These are phyloP conservation scores for Protea cynaroides DNA, from an alignment of 164 flowering plant genomes.

Conservation along the genomic window DNA sequence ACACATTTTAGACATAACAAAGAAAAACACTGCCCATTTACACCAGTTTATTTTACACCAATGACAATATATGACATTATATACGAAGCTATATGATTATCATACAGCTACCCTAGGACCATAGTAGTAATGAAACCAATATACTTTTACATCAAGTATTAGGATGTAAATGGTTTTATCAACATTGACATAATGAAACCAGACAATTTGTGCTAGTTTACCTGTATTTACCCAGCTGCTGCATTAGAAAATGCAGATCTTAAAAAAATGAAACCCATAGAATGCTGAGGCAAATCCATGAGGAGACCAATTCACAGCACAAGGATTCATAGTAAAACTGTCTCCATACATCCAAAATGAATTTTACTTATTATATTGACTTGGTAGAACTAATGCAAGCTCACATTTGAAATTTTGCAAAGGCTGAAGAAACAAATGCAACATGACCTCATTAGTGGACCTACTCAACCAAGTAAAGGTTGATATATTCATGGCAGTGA, in stretches of 20 bases:
- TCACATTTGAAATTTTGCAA: not conserved
- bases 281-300: no score
- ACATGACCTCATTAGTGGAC: not conserved
- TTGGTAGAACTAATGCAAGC: not conserved
- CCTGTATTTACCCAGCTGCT: no score
- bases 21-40: slow-evolving; percentile 1
- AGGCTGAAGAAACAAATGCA: no score
- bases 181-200: not conserved
- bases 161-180: not conserved
- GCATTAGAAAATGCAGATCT: no score
- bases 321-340: not conserved
- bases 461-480: not conserved
- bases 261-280: no score
- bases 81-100: not conserved
- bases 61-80: no score
- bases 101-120: not conserved
- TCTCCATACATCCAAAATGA: not conserved
- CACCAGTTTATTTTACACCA: no score
- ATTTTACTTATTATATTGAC: not conserved
- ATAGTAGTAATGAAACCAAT: not conserved
- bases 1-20: not conserved
- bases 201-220: not conserved
- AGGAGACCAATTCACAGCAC: no score
- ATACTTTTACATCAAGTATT: not conserved
- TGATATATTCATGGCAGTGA: not conserved